Percentiles rank a stretch among this genome's conserved stretches.
These are phyloP conservation scores for Sporothrix inflata DNA, from an alignment of 2,329 filamentous ascomycete species.

Conservation along the genomic window DNA sequence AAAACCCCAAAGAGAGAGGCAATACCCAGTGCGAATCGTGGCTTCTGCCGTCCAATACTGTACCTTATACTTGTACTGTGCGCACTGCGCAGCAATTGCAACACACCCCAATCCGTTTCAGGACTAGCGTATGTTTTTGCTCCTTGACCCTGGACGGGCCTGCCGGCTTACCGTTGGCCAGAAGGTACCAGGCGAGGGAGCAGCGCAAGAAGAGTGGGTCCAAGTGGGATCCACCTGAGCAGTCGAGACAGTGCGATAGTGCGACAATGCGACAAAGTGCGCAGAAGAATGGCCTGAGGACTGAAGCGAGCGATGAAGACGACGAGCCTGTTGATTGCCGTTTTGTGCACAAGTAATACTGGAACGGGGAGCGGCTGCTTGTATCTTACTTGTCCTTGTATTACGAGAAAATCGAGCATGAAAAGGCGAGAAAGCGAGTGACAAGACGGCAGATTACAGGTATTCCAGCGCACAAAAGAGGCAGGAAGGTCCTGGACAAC, in stretches of 20 bases:
- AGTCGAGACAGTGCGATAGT: conserved; percentile 24
- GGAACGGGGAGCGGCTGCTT: background rate
- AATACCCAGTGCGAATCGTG: conserved; percentile 6
- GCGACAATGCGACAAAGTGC: background rate
- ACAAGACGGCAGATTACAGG: background rate
- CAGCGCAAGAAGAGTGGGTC: background rate
- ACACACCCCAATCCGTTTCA: background rate
- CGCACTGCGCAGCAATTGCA: background rate
- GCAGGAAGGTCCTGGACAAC: too few relatives aligned
- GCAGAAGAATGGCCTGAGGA: background rate
- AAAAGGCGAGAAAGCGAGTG: background rate
- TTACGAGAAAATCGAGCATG: background rate
- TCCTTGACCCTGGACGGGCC: background rate
- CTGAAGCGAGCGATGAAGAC: too few relatives aligned
- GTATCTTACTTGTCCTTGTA: background rate
- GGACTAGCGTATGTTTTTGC: background rate
- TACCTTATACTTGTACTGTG: too few relatives aligned
- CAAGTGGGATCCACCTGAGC: background rate
- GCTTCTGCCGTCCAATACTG: background rate
- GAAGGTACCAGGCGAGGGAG: background rate
- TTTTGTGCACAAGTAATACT: background rate
- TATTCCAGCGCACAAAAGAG: background rate
- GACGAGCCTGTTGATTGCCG: too few relatives aligned
- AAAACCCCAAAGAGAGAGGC: background rate
- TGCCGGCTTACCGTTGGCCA: conserved; percentile 26